Evolutionary conservation across 495 filamentous ascomycete species (phyloP), one percentile per base, ranked within the genome.

Genomic region (Xylaria grammica): DNA sequence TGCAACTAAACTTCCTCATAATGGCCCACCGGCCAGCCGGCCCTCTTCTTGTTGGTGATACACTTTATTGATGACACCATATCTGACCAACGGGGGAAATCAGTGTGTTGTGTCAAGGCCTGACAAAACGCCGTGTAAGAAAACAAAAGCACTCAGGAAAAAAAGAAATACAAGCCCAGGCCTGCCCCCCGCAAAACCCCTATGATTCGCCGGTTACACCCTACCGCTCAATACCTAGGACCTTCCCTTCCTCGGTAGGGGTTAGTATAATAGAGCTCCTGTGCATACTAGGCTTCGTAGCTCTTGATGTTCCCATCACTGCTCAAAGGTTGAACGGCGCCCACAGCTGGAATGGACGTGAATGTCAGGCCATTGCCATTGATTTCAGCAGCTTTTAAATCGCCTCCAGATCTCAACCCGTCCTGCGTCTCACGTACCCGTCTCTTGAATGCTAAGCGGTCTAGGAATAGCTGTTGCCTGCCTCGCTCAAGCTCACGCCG

Each of bases 391-490:
- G 44, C 88, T 89, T 30, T 82, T 81, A 4, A 81, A 22, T 60
- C 74, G 42, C 82, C 86, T 10, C 88, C 86, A 49, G 84, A 77
- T 68, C 84, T 84, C 58, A 97, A 78, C n/a, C 82, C 84, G 51
- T 93, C 92, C 77, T 97, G 90, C 0, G 91, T 88, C 66, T 93
- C 88, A 66, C 86, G 82, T 15, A 97, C 90, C 60, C 93, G 83
- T 78, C 91, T 90, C 84, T 95, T 92, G 78, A 97, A 96, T 2
- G 89, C 84, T 52, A 98, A 81, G 11, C 96, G 85, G 75, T 99
- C 95, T 8, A 97, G 79, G 83, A 97, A 97, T 26, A 99, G 83
- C 76, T 97, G 91, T 74, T 97, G 93, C 13, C 95, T 86, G 3
- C 90, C 90, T 53, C 93, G 84, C 77, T 98, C 95, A 2, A 99